Evolutionary conservation across 2,329 filamentous ascomycete species (phyloP), one percentile per base, ranked within the genome.

Genomic region (Xylariaceae sp.): DNA sequence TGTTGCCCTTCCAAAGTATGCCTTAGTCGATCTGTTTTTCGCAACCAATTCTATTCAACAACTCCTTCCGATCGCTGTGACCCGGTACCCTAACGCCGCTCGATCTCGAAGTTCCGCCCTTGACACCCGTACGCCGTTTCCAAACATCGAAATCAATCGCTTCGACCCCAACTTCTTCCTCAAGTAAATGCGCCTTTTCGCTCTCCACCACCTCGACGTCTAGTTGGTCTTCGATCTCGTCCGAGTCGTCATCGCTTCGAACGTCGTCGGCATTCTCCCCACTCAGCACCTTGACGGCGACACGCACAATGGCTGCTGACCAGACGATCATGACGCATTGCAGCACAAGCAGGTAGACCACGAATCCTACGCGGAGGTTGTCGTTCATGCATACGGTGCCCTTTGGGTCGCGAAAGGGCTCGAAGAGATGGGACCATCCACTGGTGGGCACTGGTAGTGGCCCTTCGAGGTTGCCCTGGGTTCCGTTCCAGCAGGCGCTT

Each of bases 241-340:
- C 83, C 22, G 86, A 88, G 6, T 95, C 90, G 53, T 90, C 89
- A 58, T 96, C 91, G 54, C 89, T 95, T 48, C 92, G 82, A 11
- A 83, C 80, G 63, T 97, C 92, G 52, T 96, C 90, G 2, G 91
- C 90, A 27, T 81, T 74, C 39, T 77, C 80, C 19, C 91, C 90
- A 35, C 77, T 80, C 27, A 96, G 65, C 3, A 96, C 90, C 49
- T 84, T 84, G 54, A 87, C 76, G 15, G 90, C 89, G 1, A 97
- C 87, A 47, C 83, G 82, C 32, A 90, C 70, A 57, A 96, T 95
- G 80, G 95, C 87, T 49, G 74, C 76, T 62, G 96, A 95, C 92
- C 92, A 97, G 49, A 87, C 76, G 30, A 95, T 71, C 40, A 87
- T 90, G 44, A 97, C 79, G 18, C 77, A 73, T 68, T 96, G 89